Evolutionary conservation across 2,329 filamentous ascomycete genomes (phyloP), one percentile per base, ranked within the genome.

Genomic region (Fusarium sp.): DNA sequence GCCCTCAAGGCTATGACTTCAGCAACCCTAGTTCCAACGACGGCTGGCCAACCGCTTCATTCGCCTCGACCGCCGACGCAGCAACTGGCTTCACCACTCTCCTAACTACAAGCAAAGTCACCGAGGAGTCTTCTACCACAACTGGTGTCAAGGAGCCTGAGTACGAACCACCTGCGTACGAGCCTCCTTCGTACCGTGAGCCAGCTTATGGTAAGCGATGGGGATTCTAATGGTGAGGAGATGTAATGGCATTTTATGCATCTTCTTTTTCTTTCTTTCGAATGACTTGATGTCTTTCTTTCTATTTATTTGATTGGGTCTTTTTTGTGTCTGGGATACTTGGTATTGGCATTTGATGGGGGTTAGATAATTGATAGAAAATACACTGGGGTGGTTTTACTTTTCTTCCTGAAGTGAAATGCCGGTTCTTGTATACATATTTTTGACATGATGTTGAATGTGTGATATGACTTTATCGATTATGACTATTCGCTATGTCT

Each of bases 111-210:
- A 73, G 71, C 66, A 76, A 74, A 41, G 53, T 54, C 12, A 52
- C 49, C 2, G 50, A 67, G n/a, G 37, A 40, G 11, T 18, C 64
- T 4, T 53, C 59, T 9, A 45, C 35, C 11, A 58, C 52, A 2
- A 56, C 63, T 7, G 62, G 42, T 18, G 37, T 55, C 8, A 48
- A 68, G 26, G 70, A 71, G 2, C 60, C 69, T 2, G 49, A 66
- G 12, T 76, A 76, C 9, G 61, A 70, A 0, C 71, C 73, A 1
- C 77, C 75, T 3, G 70, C 76, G 23, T 78, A 78, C 37, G 70
- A 70, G 10, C 67, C 75, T 6, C 69, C 70, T 7, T 73, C 70
- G 4, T 72, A 73, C 61, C 69, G 41, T 9, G 66, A 70, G 44
- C 62, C 76, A 45, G 70, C 67, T 0, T 77, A 76, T 46, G 67